These are phyloP conservation scores for Euptelea pleiosperma DNA, from an alignment of 164 flowering plant species.

Conservation along the genomic window DNA sequence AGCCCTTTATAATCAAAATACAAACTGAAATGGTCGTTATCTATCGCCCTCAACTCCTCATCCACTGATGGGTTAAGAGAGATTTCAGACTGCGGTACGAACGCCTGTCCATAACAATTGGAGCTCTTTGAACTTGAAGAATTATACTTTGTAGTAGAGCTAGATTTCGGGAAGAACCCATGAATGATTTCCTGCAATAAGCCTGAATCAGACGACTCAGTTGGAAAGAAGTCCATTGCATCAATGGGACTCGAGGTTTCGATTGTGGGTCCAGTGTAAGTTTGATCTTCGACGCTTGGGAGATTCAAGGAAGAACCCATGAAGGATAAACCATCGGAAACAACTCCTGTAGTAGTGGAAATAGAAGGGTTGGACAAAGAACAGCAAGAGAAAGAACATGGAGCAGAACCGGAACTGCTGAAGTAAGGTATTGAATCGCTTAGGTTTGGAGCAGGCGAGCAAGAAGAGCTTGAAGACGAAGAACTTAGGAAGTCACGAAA, in stretches of 20 bases:
- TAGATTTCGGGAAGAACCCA: slow-evolving; percentile 51
- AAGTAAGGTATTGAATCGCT: not conserved
- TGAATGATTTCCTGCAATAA: slow-evolving; percentile 61
- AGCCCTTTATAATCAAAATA: slow-evolving; percentile 16
- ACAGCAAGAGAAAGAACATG: not conserved
- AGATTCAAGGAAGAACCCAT: not conserved
- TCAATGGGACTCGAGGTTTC: slow-evolving; percentile 3
- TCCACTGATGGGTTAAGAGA: not conserved
- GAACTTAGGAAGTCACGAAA: slow-evolving; percentile 34
- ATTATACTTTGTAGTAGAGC: slow-evolving; percentile 1
- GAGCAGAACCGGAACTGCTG: not conserved
- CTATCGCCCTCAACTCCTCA: slow-evolving; percentile 10
- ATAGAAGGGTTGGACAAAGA: slow-evolving; percentile 3
- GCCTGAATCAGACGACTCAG: slow-evolving; percentile 58
- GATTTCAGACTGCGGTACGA: not conserved
- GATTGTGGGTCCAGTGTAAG: not conserved
- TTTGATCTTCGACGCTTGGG: slow-evolving; percentile 2
- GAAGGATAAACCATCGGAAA: not conserved
- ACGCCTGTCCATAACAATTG: not conserved
- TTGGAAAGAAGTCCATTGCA: slow-evolving; percentile 37
- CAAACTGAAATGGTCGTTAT: slow-evolving; percentile 13
- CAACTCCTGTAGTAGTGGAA: not conserved
- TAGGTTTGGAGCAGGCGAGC: not conserved
- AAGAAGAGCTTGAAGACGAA: slow-evolving; percentile 17
- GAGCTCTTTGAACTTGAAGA: not conserved